Base-by-base conservation (phyloP, 805 yeast genomes). In the Saccharomycopsis sp. region DNA sequence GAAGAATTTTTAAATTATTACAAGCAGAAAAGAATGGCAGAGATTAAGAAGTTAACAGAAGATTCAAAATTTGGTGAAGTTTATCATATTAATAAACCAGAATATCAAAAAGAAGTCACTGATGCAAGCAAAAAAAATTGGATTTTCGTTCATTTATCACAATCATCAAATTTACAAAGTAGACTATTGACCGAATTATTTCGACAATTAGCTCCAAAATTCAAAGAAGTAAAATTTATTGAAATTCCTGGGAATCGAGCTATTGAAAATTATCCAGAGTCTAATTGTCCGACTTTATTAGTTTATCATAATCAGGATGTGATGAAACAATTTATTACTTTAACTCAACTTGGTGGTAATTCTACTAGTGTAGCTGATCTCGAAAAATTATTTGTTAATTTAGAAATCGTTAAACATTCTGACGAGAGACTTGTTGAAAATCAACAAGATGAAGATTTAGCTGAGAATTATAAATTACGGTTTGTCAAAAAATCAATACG, bases 161-260 rank as follows among this genome's bases (percentile, higher is more conserved):
- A 79, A 35, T 79, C 77, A 46, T 77, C 81, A 50, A 71, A 73
- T 44, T 60, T 83, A 22, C 96, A 88, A 61, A 81, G 93, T 38
- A 72, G 95, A 48, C 64, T 89, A 8, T 65, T 90, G 38, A 64
- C 78, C 0, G 72, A 77, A 2, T 57, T 86, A n/a, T 69, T 84
- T 53, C 56, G 59, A 8, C 63, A 70, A 13, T 59, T 78, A 13
- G 93, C 97, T 0, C 58, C 64, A 1, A 81, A 77, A 56, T 90
- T 77, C 59, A 74, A 77, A 19, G 96, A 93, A 57, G 64, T 90
- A 54, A 93, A 93, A 62, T 85, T 93, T 59, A 90, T 87, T 35
- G 96, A 93, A 54, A 93, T 93, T 40, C 81, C 85, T n/a, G 96
- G 85, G 20, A 72, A 77, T 47, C 78, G 96, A 61, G 95, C 97